phyloP scores from a whole-genome alignment of 2,329 filamentous ascomycete genomes.

The Phyllosticta citriasiana region DNA sequence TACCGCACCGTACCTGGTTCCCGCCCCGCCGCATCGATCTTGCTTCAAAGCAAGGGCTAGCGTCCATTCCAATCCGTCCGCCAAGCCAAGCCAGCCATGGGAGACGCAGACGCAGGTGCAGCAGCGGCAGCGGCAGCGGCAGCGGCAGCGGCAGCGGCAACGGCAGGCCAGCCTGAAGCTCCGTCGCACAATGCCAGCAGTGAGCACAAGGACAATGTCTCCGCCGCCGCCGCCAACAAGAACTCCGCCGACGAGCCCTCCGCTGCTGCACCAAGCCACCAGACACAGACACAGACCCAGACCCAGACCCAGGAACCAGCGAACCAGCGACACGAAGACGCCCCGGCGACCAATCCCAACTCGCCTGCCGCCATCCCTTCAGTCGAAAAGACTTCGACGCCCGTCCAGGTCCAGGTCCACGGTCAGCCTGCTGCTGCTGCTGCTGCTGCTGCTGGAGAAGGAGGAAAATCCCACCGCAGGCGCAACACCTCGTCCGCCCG shows the following conservation, averaged over 20 bases:
- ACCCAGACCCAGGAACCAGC: not conserved
- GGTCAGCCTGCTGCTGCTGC: too few species aligned
- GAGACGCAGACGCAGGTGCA: not conserved
- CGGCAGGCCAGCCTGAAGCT: not conserved
- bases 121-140: not conserved
- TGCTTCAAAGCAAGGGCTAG: not conserved
- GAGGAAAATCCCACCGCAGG: slow-evolving; percentile 6
- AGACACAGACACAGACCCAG: not conserved
- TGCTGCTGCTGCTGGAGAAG: not conserved
- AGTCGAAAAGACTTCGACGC: not conserved
- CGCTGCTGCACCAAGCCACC: not conserved
- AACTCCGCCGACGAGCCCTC: not conserved
- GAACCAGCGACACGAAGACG: not conserved
- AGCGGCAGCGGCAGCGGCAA: not conserved
- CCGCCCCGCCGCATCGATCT: not conserved
- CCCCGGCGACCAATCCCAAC: not conserved
- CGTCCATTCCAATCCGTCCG: not conserved
- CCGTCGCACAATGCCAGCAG: not conserved
- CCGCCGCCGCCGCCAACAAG: not conserved
- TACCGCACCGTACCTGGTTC: not conserved
- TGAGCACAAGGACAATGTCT: too few species aligned
- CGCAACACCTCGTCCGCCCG: slow-evolving; percentile 9
- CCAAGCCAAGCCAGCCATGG: not conserved
- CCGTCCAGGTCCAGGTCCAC: not conserved
- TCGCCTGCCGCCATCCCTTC: not conserved